Conservation (phyloP, 2,329 filamentous ascomycete species). For the Fusarium sp. region DNA sequence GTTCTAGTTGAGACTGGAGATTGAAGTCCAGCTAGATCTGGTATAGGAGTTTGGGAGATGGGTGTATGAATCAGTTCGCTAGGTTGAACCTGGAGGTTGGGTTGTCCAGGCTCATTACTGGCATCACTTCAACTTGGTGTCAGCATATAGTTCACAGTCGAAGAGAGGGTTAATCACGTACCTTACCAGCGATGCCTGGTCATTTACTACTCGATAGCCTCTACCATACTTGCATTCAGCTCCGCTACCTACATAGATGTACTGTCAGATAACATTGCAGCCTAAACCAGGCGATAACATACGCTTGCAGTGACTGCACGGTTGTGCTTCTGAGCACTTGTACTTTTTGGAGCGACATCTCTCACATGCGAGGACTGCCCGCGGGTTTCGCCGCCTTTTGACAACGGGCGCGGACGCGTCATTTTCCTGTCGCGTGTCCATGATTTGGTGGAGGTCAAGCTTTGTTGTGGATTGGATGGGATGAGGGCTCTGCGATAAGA, state of each 20-base stretch:
- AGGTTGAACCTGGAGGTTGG: background rate
- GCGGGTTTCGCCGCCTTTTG: background rate
- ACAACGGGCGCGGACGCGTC: slow-evolving; percentile 15
- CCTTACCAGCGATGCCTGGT: background rate
- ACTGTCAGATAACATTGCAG: background rate
- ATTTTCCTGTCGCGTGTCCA: background rate
- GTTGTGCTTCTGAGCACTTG: slow-evolving; percentile 8
- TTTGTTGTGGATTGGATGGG: background rate
- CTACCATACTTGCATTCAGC: slow-evolving; percentile 13
- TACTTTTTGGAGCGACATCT: slow-evolving; percentile 10
- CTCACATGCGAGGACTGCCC: slow-evolving; percentile 6
- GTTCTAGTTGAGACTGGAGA: background rate
- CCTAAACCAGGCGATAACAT: background rate
- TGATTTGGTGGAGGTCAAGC: background rate
- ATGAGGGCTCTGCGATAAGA: background rate
- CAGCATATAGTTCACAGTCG: background rate
- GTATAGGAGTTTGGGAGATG: background rate
- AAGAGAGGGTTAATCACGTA: background rate
- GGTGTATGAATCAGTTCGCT: background rate
- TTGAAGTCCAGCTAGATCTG: background rate
- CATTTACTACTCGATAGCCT: background rate
- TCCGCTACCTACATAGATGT: background rate
- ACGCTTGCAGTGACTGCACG: slow-evolving; percentile 8
- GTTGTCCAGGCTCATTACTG: background rate
- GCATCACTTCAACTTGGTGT: background rate